phyloP scores from a whole-genome alignment of 2,329 filamentous ascomycete genomes.

The Aureobasidium sp. region DNA sequence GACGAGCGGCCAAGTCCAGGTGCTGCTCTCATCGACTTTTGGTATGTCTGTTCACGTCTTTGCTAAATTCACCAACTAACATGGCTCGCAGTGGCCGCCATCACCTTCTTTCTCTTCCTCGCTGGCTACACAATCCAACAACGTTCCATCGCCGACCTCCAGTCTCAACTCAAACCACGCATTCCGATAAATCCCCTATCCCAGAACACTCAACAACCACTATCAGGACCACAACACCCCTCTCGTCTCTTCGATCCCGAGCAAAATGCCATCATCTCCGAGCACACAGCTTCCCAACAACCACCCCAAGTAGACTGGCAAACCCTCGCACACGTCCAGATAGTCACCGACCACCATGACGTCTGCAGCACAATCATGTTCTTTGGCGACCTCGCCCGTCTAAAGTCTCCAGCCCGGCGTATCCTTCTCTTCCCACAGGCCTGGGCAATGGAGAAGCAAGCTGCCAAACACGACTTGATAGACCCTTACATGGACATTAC shows the following conservation, averaged over 20 bases:
- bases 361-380: slow-evolving; percentile 47
- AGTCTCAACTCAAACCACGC: slow-evolving; percentile 59
- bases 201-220: slow-evolving; percentile 11
- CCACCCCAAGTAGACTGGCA: slow-evolving; percentile 36
- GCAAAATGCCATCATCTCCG: slow-evolving; percentile 16
- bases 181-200: slow-evolving; percentile 35
- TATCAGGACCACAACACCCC: slow-evolving; percentile 18
- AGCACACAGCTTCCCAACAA: slow-evolving; percentile 25
- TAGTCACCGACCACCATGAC: slow-evolving; percentile 38
- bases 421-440: slow-evolving; percentile 40
- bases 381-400: slow-evolving; percentile 39
- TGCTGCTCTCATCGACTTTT: slow-evolving; percentile 57
- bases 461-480: slow-evolving; percentile 30
- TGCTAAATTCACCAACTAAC: neutral
- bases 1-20: slow-evolving; percentile 63
- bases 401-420: slow-evolving; percentile 39
- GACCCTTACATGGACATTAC: slow-evolving; percentile 40
- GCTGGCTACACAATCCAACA: slow-evolving; percentile 86
- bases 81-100: slow-evolving; percentile 55
- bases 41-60: slow-evolving; percentile 40
- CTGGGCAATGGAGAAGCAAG: slow-evolving; percentile 30
- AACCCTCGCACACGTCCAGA: slow-evolving; percentile 41
- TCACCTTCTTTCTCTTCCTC: slow-evolving; percentile 76
- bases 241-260: slow-evolving; percentile 24
- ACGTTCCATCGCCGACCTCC: slow-evolving; percentile 58